Base-by-base conservation (phyloP, 306 rosid genomes). In the Aeschynomene evenia region DNA sequence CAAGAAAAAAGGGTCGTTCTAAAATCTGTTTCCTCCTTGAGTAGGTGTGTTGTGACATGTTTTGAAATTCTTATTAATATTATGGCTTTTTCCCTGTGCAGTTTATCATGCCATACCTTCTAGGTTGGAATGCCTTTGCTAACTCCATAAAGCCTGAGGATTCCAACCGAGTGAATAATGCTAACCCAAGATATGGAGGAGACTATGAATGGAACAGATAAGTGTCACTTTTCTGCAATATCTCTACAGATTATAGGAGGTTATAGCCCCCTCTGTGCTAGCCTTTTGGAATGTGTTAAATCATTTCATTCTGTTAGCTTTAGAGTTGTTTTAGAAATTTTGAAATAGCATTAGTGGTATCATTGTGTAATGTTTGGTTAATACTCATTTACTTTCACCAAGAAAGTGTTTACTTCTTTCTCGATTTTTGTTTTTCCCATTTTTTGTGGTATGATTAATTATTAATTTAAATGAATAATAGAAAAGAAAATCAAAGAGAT, bases 51-150 rank as follows among this genome's bases (percentile, higher is more conserved):
- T n/a, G n/a, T n/a, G n/a, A n/a, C n/a, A n/a, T n/a, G n/a, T n/a
- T n/a, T n/a, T n/a, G n/a, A n/a, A n/a, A 45, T 62, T 73, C 20
- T 5, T 48, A 72, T 21, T 58, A 53, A 51, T 20, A 73, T 22
- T 66, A 46, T 15, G 56, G 9, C 7, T 77, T 70, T 70, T 6
- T 63, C 10, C n/a, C n/a, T 42, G 5, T 77, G 84, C 85, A 93
- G 98, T 93, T 73, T 69, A 79, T 90, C 84, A 22, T 81, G 88
- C 98, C 97, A 5, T 81, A 78, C 85, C 88, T 86, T 58, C 59
- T 93, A 61, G 97, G 98, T 54, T 93, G 98, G 98, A 88, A 86
- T 81, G 85, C 87, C 2, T 88, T 82, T 79, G 90, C 82, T 34
- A 85, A 80, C 78, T 63, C 88, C 67, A 77, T 79, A 72, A 81